Evolutionary conservation across 1,139 yeast species (phyloP), one percentile per base, ranked within the genome.

Genomic region (Spencermartinsiella ligniputridi): DNA sequence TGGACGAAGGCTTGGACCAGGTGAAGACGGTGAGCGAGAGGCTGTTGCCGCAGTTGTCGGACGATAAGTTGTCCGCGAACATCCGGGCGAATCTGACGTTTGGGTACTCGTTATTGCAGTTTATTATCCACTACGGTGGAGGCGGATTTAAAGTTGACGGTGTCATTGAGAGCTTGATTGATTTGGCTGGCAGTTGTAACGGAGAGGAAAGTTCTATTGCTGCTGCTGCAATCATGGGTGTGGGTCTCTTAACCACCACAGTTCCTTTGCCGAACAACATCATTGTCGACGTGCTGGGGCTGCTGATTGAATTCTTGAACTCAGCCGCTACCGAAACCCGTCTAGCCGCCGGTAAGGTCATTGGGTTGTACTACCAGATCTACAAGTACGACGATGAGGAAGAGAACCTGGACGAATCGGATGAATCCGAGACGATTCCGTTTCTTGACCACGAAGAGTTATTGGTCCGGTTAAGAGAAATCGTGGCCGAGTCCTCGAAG

Each of bases 281-380:
- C 29, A 53, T 64, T 34, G 63, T 58, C 15, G 66, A 63, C 27
- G 48, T 53, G 37, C 47, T 61, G 35, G 58, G 60, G 5, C 47
- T 55, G 13, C 45, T 63, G 22, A 56, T 54, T 25, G 66, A 60
- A 20, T 52, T 63, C 37, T 51, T 66, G 27, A 59, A 54, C 13
- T 50, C 49, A 35, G 46, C 47, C 9, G 48, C 60, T 9, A 39
- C 42, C 1, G 60, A 59, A 9, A 53, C 66, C 6, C 52, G 56
- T 30, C 52, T 60, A n/a, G 78, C 89, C 29, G 75, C 80, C 9
- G 82, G 81, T 27, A 68, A 83, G 59, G 67, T 81, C 3, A 68
- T 81, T 50, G 92, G 83, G 0, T 69, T 83, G 33, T 70, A 75
- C 49, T 82, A 78, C 60, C 89, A 83, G 56, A 57, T 75, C 13